Conservation (phyloP, 2,329 filamentous ascomycete genomes). For the Hypoxylon sp. region DNA sequence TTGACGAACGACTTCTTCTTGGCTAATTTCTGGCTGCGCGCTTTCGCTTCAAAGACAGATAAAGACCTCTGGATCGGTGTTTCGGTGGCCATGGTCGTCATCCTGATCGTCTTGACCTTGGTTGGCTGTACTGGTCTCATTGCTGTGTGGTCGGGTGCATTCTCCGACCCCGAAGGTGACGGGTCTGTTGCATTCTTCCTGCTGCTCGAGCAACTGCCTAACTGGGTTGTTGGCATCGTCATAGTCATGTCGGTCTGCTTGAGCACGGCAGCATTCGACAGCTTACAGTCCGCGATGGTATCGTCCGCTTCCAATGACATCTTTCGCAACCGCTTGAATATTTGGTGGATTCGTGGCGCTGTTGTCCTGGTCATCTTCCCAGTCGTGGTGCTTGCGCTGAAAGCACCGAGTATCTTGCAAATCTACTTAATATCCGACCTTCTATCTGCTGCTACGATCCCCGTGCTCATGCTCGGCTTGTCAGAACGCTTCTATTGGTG, state of each 20-base stretch:
- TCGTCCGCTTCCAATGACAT: slow-evolving; percentile 87
- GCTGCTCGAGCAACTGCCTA: slow-evolving; percentile 77
- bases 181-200: slow-evolving; percentile 81
- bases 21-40: slow-evolving; percentile 85
- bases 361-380: slow-evolving; percentile 82
- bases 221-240: slow-evolving; percentile 85
- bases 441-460: slow-evolving; percentile 80
- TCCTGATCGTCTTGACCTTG: slow-evolving; percentile 77
- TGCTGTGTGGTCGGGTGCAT: slow-evolving; percentile 81
- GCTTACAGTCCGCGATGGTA: slow-evolving; percentile 84
- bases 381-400: slow-evolving; percentile 78
- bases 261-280: slow-evolving; percentile 83
- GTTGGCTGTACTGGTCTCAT: slow-evolving; percentile 80
- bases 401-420: slow-evolving; percentile 79
- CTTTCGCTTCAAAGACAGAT: slow-evolving; percentile 84
- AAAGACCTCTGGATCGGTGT: slow-evolving; percentile 81
- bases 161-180: slow-evolving; percentile 69
- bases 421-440: slow-evolving; percentile 88
- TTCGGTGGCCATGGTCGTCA: slow-evolving; percentile 72
- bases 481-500: slow-evolving; percentile 76
- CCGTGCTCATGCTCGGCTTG: slow-evolving; percentile 79
- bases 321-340: slow-evolving; percentile 83
- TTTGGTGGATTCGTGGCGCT: slow-evolving; percentile 77
- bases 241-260: slow-evolving; percentile 84
- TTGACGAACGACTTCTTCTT: slow-evolving; percentile 90